Evolutionary conservation across 2,329 filamentous ascomycete species (phyloP), one percentile per base, ranked within the genome.

Genomic region (Drechslerella stenobrocha): DNA sequence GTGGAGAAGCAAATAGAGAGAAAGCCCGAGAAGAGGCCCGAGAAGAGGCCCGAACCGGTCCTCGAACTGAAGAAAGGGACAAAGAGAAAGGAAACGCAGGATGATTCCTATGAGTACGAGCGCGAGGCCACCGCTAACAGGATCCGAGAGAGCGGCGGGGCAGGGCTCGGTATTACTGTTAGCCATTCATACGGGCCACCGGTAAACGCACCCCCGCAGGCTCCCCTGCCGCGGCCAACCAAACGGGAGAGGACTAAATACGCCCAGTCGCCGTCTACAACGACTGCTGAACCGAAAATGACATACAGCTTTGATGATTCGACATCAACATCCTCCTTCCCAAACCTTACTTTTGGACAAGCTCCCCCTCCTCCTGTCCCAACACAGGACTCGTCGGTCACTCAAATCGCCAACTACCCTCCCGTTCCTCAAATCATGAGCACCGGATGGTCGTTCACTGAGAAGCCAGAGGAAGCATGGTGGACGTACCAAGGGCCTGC

Each of bases 301-400:
- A 67, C 63, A 22, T 60, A 53, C 26, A 67, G 63, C 50, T 67
- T 67, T 52, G 63, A 67, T 40, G 63, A 67, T 67, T 67, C 63
- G 63, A 67, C 63, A 55, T 67, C 63, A 52, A 67, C 63, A 51
- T 60, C 63, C 23, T 59, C 55, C 26, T 67, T 60, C 32, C 63
- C 63, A 22, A 60, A 67, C 35, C 42, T 50, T 42, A 56, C 42
- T 56, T 67, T 67, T 32, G 63, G 63, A 52, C 63, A 67, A 47
- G 63, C 63, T 30, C 63, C 63, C 40, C 63, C 63, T 47, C 55
- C 63, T 47, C 50, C 63, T 7, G 34, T 60, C 7, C 50, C 55
- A 11, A 60, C 51, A 8, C 34, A 55, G 26, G 50, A 60, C 32
- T 51, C 63, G 9, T 67, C 63, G 30, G 55, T 67, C 55, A 60